phyloP scores from a whole-genome alignment of 371 early-diverging fungal genomes.

The Saksenaea vasiformis region DNA sequence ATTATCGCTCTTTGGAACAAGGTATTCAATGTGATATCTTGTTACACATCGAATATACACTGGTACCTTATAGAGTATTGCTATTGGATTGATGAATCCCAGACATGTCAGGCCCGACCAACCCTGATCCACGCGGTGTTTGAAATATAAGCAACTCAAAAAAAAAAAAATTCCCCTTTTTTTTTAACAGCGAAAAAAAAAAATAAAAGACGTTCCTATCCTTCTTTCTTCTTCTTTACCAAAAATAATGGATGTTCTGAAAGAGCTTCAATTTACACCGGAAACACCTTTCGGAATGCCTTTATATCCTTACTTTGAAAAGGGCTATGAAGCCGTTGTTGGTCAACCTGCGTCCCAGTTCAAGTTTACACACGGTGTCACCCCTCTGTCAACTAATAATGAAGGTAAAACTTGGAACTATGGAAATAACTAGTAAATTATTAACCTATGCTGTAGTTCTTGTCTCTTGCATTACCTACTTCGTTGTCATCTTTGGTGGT shows the following conservation, averaged over 20 bases:
- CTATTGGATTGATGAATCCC: no score
- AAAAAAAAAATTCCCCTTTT: constrained; percentile 3
- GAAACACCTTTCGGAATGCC: constrained; percentile 28
- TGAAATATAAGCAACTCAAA: not conserved
- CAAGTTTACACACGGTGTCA: constrained; percentile 23
- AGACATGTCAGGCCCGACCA: no score
- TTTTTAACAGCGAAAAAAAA: not conserved
- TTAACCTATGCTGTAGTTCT: constrained; percentile 31
- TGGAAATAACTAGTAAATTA: not conserved
- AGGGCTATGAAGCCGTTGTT: not conserved
- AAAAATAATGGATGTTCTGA: not conserved
- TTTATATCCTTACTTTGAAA: constrained; percentile 17
- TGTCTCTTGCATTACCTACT: constrained; percentile 57
- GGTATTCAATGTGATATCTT: no score
- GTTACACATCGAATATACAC: no score
- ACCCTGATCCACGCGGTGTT: not conserved
- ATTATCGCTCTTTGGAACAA: no score
- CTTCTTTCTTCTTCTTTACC: not conserved
- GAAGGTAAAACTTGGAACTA: constrained; percentile 33
- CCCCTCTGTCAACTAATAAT: constrained; percentile 35
- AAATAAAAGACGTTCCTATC: not conserved
- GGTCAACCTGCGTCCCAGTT: constrained; percentile 25
- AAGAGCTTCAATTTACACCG: constrained; percentile 20
- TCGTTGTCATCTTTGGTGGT: constrained; percentile 72
- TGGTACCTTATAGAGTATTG: no score